A percentile compares a stretch with the other conserved stretches of the same genome.
Evolutionary conservation across 176 grass and related monocot genomes (phyloP).

Genomic region (Aegilops sharonensis): DNA sequence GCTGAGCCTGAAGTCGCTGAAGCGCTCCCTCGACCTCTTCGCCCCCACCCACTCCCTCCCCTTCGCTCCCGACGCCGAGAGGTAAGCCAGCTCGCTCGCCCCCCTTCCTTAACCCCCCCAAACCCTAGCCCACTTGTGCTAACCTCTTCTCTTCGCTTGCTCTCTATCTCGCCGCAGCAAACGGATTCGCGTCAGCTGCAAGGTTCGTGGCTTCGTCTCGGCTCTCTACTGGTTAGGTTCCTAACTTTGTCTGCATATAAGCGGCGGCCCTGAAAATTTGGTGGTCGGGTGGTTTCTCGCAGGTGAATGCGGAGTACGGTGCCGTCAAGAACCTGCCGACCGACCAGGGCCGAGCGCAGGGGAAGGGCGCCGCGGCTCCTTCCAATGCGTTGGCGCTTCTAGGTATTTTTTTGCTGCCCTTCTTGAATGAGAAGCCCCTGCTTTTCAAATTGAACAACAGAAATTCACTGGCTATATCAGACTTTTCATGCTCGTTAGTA

Average conservation of each 20-base stretch:
- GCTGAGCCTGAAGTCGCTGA: constrained; percentile 81
- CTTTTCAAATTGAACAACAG: neutral
- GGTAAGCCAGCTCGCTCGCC: constrained; percentile 29
- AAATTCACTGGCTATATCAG: neutral
- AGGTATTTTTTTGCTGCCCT: constrained; percentile 35
- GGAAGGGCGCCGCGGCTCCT: constrained; percentile 30
- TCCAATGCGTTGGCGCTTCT: constrained; percentile 48
- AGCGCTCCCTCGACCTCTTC: constrained; percentile 82
- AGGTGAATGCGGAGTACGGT: constrained; percentile 75
- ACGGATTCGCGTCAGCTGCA: constrained; percentile 69
- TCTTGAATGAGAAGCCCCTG: neutral
- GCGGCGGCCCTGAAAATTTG: neutral
- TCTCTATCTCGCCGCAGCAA: constrained; percentile 50
- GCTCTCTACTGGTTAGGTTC: neutral
- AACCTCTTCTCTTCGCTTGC: neutral
- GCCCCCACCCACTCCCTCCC: constrained; percentile 48
- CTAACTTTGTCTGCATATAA: neutral
- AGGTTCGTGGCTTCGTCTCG: constrained; percentile 42
- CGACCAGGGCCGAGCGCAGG: constrained; percentile 49
- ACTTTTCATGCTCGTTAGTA: neutral
- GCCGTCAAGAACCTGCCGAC: constrained; percentile 53
- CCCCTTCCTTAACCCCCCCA: neutral
- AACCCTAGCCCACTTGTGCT: constrained; percentile 34
- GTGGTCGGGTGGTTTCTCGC: constrained; percentile 1
- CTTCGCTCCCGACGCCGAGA: constrained; percentile 50